Percentiles rank a stretch among this genome's conserved stretches.
phyloP scores from a whole-genome alignment of 2,329 filamentous ascomycete genomes.

The Hymenoscyphus linearis region DNA sequence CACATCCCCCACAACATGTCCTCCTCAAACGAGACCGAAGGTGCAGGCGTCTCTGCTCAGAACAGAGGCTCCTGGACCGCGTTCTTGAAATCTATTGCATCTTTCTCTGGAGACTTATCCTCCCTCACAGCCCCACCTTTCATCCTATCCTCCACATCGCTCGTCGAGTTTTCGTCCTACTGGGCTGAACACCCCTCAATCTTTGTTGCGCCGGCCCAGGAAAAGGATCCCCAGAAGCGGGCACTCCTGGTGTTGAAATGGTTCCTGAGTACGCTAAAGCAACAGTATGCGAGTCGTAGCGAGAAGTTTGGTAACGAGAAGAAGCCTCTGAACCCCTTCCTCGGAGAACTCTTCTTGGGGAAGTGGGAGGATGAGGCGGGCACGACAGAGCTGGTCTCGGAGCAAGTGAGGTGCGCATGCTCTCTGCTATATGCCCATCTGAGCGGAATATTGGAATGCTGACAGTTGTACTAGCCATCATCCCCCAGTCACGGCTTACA shows the following conservation, averaged over 20 bases:
- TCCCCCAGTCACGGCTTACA: constrained; percentile 90
- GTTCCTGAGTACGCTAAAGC: constrained; percentile 90
- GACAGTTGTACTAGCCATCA: constrained; percentile 58
- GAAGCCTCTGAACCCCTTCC: constrained; percentile 94
- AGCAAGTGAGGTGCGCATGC: constrained; percentile 72
- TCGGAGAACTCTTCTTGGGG: constrained; percentile 90
- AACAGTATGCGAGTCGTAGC: constrained; percentile 70
- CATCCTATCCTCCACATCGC: constrained; percentile 71
- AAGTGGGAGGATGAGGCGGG: constrained; percentile 81
- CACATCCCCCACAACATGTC: constrained; percentile 22
- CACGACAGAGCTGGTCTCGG: constrained; percentile 79
- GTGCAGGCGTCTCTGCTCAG: constrained; percentile 27
- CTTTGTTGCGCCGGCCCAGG: constrained; percentile 75
- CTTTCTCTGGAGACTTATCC: constrained; percentile 76
- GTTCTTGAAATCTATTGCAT: constrained; percentile 59
- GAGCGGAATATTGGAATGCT: not conserved
- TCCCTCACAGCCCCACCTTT: constrained; percentile 78
- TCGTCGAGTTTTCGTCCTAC: constrained; percentile 77
- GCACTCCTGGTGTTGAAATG: constrained; percentile 87
- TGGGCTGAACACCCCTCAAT: constrained; percentile 75
- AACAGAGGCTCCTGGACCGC: constrained; percentile 31
- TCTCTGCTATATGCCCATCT: too few relatives aligned
- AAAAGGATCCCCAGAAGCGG: constrained; percentile 75
- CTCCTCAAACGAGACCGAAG: constrained; percentile 29
- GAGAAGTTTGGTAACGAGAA: constrained; percentile 86